Evolutionary conservation across 192 early-diverging fungal genomes (phyloP).

Genomic region (Chytriomyces hyalinus): DNA sequence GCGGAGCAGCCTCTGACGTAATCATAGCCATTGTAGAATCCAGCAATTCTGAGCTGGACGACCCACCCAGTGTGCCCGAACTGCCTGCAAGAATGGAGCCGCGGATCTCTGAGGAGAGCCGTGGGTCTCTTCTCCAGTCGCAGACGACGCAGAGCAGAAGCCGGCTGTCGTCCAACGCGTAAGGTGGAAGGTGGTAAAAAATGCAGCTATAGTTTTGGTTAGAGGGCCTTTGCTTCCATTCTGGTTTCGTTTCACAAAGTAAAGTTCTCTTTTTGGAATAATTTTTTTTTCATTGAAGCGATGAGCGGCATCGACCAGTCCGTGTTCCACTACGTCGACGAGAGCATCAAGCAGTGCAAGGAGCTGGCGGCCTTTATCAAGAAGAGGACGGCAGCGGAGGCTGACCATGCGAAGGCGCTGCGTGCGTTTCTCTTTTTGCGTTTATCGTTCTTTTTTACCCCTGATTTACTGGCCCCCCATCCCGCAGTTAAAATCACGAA

Average conservation of each 20-base stretch:
- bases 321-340: slow-evolving; percentile 44
- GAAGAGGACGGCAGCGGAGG: slow-evolving; percentile 44
- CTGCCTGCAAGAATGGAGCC: neutral
- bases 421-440: slow-evolving; percentile 33
- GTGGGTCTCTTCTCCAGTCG: too few relatives aligned
- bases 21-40: neutral
- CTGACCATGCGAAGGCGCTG: slow-evolving; percentile 49
- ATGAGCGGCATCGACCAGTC: slow-evolving; percentile 27
- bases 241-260: too few relatives aligned
- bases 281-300: neutral
- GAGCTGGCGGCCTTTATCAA: slow-evolving; percentile 48
- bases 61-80: neutral
- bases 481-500: slow-evolving; percentile 23
- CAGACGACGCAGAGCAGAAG: too few relatives aligned
- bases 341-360: slow-evolving; percentile 51
- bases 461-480: neutral
- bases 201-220: too few relatives aligned
- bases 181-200: too few relatives aligned
- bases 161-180: too few relatives aligned
- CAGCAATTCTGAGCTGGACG: neutral
- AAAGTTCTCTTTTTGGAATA: too few relatives aligned
- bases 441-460: neutral
- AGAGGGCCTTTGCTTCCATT: too few relatives aligned
- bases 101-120: neutral
- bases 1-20: neutral